Percentiles rank a stretch among this genome's conserved stretches.
phyloP scores from a whole-genome alignment of 2,329 filamentous ascomycete genomes.

The Botryosphaeria agaves region DNA sequence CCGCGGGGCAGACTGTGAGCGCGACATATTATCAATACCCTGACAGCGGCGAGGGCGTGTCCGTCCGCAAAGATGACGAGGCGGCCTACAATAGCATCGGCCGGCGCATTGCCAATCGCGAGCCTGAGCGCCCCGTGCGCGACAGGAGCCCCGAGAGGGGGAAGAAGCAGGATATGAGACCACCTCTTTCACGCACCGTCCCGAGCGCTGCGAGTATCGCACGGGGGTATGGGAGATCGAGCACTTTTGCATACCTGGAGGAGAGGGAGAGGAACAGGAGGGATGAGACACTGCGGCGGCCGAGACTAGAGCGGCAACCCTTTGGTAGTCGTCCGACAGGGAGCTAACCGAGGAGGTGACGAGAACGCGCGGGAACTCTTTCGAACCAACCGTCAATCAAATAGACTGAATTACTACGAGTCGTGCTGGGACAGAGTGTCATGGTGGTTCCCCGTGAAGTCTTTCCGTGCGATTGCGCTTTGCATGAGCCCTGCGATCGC shows the following conservation, averaged over 20 bases:
- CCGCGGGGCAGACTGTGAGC: constrained; percentile 6
- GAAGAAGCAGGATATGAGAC: constrained; percentile 1
- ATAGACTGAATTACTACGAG: too few species aligned
- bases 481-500: too few species aligned
- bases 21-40: constrained; percentile 14
- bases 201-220: constrained; percentile 7
- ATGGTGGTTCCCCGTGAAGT: too few species aligned
- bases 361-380: too few species aligned
- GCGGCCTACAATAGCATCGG: constrained; percentile 6
- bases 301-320: background rate
- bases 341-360: too few species aligned
- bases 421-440: too few species aligned
- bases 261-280: background rate
- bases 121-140: constrained; percentile 13
- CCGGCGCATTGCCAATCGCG: constrained; percentile 15
- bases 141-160: too few species aligned
- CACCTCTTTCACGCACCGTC: constrained; percentile 11
- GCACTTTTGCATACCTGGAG: background rate
- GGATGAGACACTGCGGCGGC: background rate
- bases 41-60: constrained; percentile 9
- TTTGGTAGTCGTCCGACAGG: too few species aligned
- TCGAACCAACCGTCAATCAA: too few species aligned
- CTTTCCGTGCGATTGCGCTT: too few species aligned
- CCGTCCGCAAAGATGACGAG: constrained; percentile 2
- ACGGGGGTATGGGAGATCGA: constrained; percentile 5